Conservation (phyloP, 768 basidiomycete species). For the Cantharellus cinnabarinus region DNA sequence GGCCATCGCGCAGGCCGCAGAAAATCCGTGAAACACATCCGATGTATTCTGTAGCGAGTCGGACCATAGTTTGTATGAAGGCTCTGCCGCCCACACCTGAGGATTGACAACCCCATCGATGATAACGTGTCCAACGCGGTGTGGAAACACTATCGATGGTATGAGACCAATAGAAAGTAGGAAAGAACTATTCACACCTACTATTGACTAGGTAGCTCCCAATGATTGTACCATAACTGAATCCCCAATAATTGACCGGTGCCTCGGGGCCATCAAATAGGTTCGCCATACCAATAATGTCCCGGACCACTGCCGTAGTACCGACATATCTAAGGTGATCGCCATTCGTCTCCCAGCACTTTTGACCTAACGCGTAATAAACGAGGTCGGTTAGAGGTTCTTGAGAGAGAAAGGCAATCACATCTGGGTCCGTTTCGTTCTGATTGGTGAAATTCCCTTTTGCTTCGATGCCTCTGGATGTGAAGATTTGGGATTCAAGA, state of each 20-base stretch:
- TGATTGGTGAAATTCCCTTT: slow-evolving; percentile 3
- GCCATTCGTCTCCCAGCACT: background rate
- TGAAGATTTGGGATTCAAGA: background rate
- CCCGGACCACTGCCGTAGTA: slow-evolving; percentile 1
- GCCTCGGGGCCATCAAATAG: slow-evolving; percentile 1
- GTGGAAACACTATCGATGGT: background rate
- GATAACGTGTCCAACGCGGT: slow-evolving; percentile 4
- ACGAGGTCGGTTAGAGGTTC: background rate
- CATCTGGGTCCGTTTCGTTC: background rate
- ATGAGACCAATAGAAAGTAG: background rate
- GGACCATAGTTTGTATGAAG: background rate
- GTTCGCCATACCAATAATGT: slow-evolving; percentile 3
- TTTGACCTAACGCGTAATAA: background rate
- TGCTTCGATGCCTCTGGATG: slow-evolving; percentile 1
- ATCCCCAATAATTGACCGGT: slow-evolving; percentile 3
- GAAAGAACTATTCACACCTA: background rate
- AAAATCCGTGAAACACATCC: background rate
- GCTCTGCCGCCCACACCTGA: background rate
- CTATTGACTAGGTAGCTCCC: slow-evolving; percentile 2
- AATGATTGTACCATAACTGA: slow-evolving; percentile 3
- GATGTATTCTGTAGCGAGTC: background rate
- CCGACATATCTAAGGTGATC: slow-evolving; percentile 1
- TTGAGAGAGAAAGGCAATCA: background rate
- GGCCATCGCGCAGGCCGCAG: background rate
- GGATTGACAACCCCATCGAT: slow-evolving; percentile 5